phyloP scores from a whole-genome alignment of 306 rosid species.

The Fagus sylvatica region DNA sequence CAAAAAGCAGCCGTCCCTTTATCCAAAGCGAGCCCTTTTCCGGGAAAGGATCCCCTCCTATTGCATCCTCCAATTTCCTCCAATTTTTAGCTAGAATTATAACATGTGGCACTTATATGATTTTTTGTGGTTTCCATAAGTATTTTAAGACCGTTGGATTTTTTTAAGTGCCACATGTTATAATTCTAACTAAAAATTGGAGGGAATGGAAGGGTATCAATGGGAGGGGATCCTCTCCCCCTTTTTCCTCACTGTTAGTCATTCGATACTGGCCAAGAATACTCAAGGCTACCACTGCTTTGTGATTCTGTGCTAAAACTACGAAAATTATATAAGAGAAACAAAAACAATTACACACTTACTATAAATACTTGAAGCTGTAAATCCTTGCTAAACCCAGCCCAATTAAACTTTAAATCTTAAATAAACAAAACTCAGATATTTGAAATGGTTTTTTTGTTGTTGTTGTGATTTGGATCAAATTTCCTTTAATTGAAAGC shows the following conservation, averaged over 20 bases:
- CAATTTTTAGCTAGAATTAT: too few relatives aligned
- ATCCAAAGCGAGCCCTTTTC: conserved; percentile 89
- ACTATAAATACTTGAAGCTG: conserved; percentile 36
- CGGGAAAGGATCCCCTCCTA: too few relatives aligned
- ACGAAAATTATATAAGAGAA: conserved; percentile 35
- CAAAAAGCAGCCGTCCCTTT: conserved; percentile 91
- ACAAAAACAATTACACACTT: conserved; percentile 24
- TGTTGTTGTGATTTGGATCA: conserved; percentile 34
- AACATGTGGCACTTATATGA: too few relatives aligned
- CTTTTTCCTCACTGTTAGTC: conserved; percentile 52
- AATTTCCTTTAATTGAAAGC: conserved; percentile 42
- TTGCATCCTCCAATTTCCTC: conserved; percentile 38
- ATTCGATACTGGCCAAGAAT: conserved; percentile 52
- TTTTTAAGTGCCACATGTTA: too few relatives aligned
- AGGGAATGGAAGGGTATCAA: conserved; percentile 61
- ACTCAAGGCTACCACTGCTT: conserved; percentile 69
- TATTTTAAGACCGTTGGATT: too few relatives aligned
- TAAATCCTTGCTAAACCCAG: conserved; percentile 56
- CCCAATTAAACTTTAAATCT: conserved; percentile 17
- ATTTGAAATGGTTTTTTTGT: conserved; percentile 31
- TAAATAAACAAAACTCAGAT: conserved; percentile 32
- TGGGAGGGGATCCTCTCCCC: too few relatives aligned
- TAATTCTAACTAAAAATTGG: neutral
- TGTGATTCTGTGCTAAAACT: conserved; percentile 46
- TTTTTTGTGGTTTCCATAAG: too few relatives aligned